Evolutionary conservation across 139 green algal species (phyloP), one percentile per base, ranked within the genome.

Genomic region (Picochlorum sp.): DNA sequence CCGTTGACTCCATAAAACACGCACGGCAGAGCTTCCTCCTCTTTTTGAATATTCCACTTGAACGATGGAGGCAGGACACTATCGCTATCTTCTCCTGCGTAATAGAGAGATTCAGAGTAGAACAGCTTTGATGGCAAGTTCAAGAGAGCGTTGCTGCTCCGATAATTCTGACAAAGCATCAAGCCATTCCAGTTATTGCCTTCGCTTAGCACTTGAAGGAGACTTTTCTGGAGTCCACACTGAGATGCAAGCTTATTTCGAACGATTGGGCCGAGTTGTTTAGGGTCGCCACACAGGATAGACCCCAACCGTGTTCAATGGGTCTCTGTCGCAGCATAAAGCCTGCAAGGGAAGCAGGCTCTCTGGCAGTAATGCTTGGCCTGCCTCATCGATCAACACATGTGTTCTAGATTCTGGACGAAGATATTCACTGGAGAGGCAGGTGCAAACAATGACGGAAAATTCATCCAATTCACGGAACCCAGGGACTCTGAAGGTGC

Each of bases 221-320:
- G 70, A 32, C 75, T 85, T 5, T 50, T 65, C n/a, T 51, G 61
- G 15, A 91, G 84, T 21, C 85, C 82, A 51, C 32, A 51, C 1
- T 51, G 26, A 21, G 66, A 59, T 11, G 77, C 72, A 4, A 54
- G 45, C 51, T 51, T 56, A 2, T 66, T 85, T 21, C 70, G 76
- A 11, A 89, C 61, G 18, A 90, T 61, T 0, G 86, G 84, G 1
- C 82, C 82, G 30, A 93, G 79, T 81, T 93, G 86, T 24, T 74
- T 70, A 0, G 86, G 82, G 61, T 93, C 86, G 4, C 85, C 85
- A 11, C 77, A 82, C 15, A 94, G 66, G 50, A 94, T 59, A 9
- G 58, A 70, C 7, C 61, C 55, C 60, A 68, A 13, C 47, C 34
- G 30, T 30, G 3, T 37, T 51, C 9, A 67, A 63, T 54, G 69